Percentiles rank a stretch among this genome's conserved stretches.
phyloP scores from a whole-genome alignment of 768 basidiomycete species.

The Hortiboletus campestris region DNA sequence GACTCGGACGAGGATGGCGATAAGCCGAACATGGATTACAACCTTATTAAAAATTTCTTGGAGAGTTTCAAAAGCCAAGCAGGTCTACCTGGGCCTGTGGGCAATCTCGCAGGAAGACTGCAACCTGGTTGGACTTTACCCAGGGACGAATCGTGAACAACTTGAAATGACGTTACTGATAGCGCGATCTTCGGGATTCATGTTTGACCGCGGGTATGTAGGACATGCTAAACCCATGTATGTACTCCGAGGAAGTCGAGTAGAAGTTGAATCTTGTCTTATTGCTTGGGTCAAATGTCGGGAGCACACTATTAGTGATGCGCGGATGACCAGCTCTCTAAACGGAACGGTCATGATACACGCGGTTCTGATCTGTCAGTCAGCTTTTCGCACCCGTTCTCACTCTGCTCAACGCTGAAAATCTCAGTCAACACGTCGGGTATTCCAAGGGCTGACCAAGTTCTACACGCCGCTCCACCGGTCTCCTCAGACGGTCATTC shows the following conservation, averaged over 20 bases:
- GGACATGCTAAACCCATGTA: no score
- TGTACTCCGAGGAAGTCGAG: no score
- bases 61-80: conserved; percentile 94
- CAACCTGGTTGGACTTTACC: conserved; percentile 75
- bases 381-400: conserved; percentile 19
- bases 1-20: conserved; percentile 56
- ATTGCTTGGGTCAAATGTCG: neutral
- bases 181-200: no score
- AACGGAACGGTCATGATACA: conserved; percentile 60
- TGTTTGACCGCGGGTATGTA: neutral
- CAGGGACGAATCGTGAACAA: conserved; percentile 52
- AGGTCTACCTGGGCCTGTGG: conserved; percentile 87
- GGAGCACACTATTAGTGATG: no score
- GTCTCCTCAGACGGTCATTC: conserved; percentile 63
- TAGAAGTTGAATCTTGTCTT: neutral
- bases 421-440: conserved; percentile 91
- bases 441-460: conserved; percentile 76
- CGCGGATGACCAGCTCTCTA: neutral
- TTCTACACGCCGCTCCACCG: conserved; percentile 80
- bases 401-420: conserved; percentile 19
- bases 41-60: conserved; percentile 93
- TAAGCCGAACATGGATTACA: conserved; percentile 68
- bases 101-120: conserved; percentile 83
- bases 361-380: conserved; percentile 79
- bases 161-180: neutral